Evolutionary conservation across 768 basidiomycete genomes (phyloP).

Genomic region (Heimioporus sp.): DNA sequence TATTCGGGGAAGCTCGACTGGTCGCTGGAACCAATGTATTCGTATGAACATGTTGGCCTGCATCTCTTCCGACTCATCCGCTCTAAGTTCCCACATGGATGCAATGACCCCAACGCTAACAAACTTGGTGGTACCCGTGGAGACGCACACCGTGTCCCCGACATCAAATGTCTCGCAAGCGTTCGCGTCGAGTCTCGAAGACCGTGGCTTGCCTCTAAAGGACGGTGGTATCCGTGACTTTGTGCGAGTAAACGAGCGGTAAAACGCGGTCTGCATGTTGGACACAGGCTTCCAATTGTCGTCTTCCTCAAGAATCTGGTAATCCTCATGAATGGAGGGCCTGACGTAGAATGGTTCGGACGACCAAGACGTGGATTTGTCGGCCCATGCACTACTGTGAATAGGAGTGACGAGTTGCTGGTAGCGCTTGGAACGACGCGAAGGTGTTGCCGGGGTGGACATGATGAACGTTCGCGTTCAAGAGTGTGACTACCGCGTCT

Average conservation of each 20-base stretch:
- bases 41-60: slow-evolving; percentile 49
- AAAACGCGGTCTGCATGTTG: slow-evolving; percentile 27
- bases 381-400: slow-evolving; percentile 24
- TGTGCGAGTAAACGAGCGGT: slow-evolving; percentile 27
- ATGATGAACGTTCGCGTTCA: slow-evolving; percentile 2
- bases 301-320: slow-evolving; percentile 25
- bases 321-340: slow-evolving; percentile 24
- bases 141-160: slow-evolving; percentile 68
- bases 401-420: slow-evolving; percentile 32
- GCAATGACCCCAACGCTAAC: slow-evolving; percentile 70
- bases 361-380: slow-evolving; percentile 29
- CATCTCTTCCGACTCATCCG: slow-evolving; percentile 28
- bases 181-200: slow-evolving; percentile 5
- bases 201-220: slow-evolving; percentile 10
- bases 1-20: slow-evolving; percentile 56
- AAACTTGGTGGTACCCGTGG: slow-evolving; percentile 39
- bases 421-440: slow-evolving; percentile 37
- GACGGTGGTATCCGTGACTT: slow-evolving; percentile 15
- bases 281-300: slow-evolving; percentile 19
- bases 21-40: slow-evolving; percentile 77
- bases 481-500: slow-evolving; percentile 15
- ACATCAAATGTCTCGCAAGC: slow-evolving; percentile 41
- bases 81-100: slow-evolving; percentile 59
- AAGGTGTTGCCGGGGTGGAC: slow-evolving; percentile 27
- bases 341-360: slow-evolving; percentile 22